Base-by-base conservation (phyloP, 2,329 filamentous ascomycete genomes). In the Xylaria arbuscula region DNA sequence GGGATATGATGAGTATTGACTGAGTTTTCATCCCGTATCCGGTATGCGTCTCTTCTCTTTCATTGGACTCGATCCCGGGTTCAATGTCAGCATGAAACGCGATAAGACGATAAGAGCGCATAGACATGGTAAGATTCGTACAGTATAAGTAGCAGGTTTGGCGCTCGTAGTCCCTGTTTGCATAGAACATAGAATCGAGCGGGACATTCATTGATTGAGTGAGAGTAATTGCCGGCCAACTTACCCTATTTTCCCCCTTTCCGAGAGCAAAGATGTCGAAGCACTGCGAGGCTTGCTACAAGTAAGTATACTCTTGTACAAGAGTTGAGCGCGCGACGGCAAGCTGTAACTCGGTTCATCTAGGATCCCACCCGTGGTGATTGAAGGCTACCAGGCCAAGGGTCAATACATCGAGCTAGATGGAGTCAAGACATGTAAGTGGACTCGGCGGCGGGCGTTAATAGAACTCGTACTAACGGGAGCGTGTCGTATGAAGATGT, bases 401-500 rank as follows among this genome's bases (percentile, higher is more conserved):
- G 70, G 72, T 24, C 67, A 36, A 53, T 73, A 71, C 40, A 60
- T 71, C 22, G 65, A 72, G 6, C 36, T 72, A 24, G 42, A 55
- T 15, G 67, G 66, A 10, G 56, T 58, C 11, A 71, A 61, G 54
- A 72, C 70, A 32, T 73, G 70, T 72, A 28, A 70, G 72, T 66
- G 17, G 13, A 17, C 22, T 13, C 22, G 1, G 9, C 28, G 2
- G 19, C 15, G 24, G 17, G 32, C 22, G 9, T n/a, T 15, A 34
- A 17, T 17, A 28, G 5, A 36, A 61, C 15, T 7, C 5, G 5
- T 13, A 13, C 55, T 62, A 32, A 62, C 38, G 22, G 54, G 47
- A 62, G 22, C n/a, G 28, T 28, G 28, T 28, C 4, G 4, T 19
- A 56, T 45, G 48, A 63, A 79, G 84, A 87, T 67, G 80, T 83